Evolutionary conservation across 768 basidiomycete species (phyloP).

Genomic region (Lactarius trivialis): DNA sequence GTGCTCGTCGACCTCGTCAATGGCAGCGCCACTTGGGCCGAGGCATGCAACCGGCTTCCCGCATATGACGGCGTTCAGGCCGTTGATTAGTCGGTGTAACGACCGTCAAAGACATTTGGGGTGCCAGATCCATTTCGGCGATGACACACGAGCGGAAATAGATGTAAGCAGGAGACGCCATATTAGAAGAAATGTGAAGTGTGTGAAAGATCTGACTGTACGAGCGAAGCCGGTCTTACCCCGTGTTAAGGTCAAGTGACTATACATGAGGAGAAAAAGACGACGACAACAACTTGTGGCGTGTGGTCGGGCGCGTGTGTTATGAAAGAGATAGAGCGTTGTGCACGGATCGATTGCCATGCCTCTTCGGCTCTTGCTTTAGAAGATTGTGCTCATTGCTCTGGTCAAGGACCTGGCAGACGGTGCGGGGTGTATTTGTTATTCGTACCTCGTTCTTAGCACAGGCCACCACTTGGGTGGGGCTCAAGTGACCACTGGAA

Average conservation of each 20-base stretch:
- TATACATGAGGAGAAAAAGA: not conserved
- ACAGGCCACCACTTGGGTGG: not conserved
- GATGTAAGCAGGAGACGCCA: not conserved
- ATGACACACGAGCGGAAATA: conserved; percentile 1
- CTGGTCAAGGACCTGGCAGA: conserved; percentile 7
- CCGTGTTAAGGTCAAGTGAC: conserved; percentile 16
- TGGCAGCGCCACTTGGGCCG: conserved; percentile 70
- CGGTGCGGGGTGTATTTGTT: conserved; percentile 1
- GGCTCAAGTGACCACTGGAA: not conserved
- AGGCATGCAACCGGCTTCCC: conserved; percentile 62
- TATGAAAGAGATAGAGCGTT: not conserved
- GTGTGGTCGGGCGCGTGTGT: not conserved
- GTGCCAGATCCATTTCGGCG: conserved; percentile 1
- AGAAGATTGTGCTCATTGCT: not conserved
- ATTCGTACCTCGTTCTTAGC: not conserved
- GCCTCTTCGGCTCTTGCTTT: not conserved
- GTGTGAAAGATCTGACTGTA: conserved; percentile 5
- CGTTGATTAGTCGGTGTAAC: conserved; percentile 37
- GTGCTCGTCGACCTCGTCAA: conserved; percentile 74
- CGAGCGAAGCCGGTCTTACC: not conserved
- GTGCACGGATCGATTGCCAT: not conserved
- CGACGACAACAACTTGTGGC: not conserved
- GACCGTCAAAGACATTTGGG: conserved; percentile 14
- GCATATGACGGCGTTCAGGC: conserved; percentile 89
- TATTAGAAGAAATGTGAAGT: not conserved